Base-by-base conservation (phyloP, 352 stramenopile genomes). In the Chrysophaeum taylorii region DNA sequence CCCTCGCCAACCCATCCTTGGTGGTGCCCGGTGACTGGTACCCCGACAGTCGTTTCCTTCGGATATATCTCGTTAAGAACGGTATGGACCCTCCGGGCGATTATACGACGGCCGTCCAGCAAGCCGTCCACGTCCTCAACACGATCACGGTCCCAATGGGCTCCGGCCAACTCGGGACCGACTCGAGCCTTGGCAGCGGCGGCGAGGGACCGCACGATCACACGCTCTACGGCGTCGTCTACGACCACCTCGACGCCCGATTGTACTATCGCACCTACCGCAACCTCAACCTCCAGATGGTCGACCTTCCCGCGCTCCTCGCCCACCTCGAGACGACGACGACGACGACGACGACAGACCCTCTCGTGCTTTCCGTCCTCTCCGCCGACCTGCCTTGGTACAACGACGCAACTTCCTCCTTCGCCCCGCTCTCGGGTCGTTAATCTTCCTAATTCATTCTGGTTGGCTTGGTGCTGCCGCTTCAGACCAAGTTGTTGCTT, bases 211-310 rank as follows among this genome's bases (percentile, higher is more conserved):
- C 43, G 23, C 37, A 23, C 27, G 60, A 67, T 29, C 60, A 67
- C 60, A 67, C 60, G 14, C 29, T 67, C 60, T 67, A 25, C 23
- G 60, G 60, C 43, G 53, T 67, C 14, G 29, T 67, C n/a, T 67
- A 67, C 60, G 60, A 67, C 35, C 60, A 67, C 60, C 43, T 41
- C 15, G 29, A 67, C 12, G 25, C 31, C 60, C 21, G 29, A 15
- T 37, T 67, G 23, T 67, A 67, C n/a, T 67, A 39, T 41, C 23
- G 60, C 14, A 45, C 14, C 9, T 67, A 45, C 60, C 25, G 53
- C 9, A 67, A 67, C n/a, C 29, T 36, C 25, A 27, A 14, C 14
- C 60, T 67, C 12, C 60, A 67, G 60, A 62, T 37, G 60, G 60
- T 67, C n/a, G n/a, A n/a, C n/a, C n/a, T n/a, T n/a, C n/a, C n/a